Evolutionary conservation across 331 rosid genomes (phyloP), one percentile per base, ranked within the genome.

Genomic region (Rosa hybrid): DNA sequence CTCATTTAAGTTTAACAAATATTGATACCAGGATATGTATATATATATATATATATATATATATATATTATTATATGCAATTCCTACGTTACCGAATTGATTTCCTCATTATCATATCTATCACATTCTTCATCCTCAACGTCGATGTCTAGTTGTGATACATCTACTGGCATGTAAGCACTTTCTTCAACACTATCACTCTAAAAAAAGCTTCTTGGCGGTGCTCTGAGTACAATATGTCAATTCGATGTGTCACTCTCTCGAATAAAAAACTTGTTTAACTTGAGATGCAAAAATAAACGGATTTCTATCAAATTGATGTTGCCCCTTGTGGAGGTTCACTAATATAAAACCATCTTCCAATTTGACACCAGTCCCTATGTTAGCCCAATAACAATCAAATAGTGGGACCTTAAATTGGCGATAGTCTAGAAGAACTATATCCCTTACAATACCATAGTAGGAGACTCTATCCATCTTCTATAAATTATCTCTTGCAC

Each of bases 251-350:
- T 23, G 2, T 63, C 73, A 63, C 44, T 16, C 11, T 75, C 79
- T 13, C 57, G 71, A 38, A 2, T 75, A 76, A 76, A 76, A 5
- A 76, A 30, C 53, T 50, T 65, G 74, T 5, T 51, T 77, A 4
- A 25, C 74, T 20, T 77, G 74, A 4, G 38, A 30, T 7, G 74
- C 74, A 25, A 77, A 71, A 0, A 77, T 65, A 67, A 77, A 65
- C 0, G 73, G 25, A 12, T 77, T 67, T 25, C 44, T 34, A 1
- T 17, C 20, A 50, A 64, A 77, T n/a, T 77, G 81, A 77, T 49
- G 50, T 50, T 49, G 51, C 11, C 67, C 27, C 53, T 67, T 45
- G 18, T 65, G 65, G 1, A 77, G 57, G 1, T 77, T 48, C 12
- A 77, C 65, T 3, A 77, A 6, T 11, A 17, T 50, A 50, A 54